phyloP scores from a whole-genome alignment of 306 rosid genomes.

The Lagenaria siceraria region DNA sequence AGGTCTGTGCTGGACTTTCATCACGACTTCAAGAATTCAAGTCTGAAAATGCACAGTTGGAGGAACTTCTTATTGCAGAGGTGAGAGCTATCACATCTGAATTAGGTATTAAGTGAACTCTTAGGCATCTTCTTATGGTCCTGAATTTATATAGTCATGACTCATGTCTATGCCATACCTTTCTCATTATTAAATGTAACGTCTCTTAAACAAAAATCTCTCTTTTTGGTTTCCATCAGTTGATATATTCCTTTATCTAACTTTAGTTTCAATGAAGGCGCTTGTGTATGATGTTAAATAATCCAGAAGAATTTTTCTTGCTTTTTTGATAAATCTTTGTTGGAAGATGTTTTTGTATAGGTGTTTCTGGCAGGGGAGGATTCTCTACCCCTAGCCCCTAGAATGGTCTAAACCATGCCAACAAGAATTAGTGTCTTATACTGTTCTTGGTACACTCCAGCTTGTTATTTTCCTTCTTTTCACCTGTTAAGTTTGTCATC shows the following conservation, averaged over 20 bases:
- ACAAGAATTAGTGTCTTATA: neutral
- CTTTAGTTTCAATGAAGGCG: neutral
- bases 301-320: neutral
- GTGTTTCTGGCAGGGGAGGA: neutral
- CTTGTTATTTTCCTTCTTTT: neutral
- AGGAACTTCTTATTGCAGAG: constrained; percentile 93
- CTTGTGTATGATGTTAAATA: neutral
- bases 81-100: constrained; percentile 29
- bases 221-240: neutral
- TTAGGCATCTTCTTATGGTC: neutral
- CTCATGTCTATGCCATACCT: neutral
- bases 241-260: neutral
- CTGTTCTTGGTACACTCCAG: neutral
- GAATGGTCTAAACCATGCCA: neutral
- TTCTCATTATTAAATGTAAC: neutral
- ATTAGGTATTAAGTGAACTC: constrained; percentile 3
- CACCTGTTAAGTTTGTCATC: constrained; percentile 10
- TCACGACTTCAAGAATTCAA: constrained; percentile 95
- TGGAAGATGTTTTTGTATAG: neutral
- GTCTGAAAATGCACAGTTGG: constrained; percentile 93
- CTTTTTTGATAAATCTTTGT: neutral
- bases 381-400: neutral
- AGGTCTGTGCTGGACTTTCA: constrained; percentile 99
- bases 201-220: neutral
- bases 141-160: neutral